Conservation (phyloP, 2,329 filamentous ascomycete genomes). For the Pseudohalonectria lignicola region DNA sequence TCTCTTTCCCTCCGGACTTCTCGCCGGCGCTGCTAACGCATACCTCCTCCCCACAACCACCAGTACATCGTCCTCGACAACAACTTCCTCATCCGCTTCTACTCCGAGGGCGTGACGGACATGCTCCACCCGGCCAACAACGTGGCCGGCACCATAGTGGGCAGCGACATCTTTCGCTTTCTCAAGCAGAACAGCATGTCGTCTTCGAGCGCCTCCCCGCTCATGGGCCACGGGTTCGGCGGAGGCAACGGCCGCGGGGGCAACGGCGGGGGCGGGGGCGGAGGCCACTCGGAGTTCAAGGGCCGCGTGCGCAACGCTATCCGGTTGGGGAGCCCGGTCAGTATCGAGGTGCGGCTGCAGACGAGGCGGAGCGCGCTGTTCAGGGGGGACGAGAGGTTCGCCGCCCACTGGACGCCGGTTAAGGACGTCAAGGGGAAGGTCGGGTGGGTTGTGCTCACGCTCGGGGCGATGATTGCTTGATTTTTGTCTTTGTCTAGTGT, state of each 20-base stretch:
- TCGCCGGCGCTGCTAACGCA: too few species aligned
- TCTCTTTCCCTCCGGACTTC: too few species aligned
- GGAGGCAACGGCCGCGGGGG: not conserved
- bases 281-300: slow-evolving; percentile 12
- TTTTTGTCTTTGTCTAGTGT: too few species aligned
- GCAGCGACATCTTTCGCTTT: slow-evolving; percentile 15
- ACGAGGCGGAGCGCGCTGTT: slow-evolving; percentile 14
- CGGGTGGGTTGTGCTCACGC: slow-evolving; percentile 8
- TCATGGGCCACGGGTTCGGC: not conserved
- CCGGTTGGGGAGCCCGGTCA: slow-evolving; percentile 14
- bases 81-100: slow-evolving; percentile 13
- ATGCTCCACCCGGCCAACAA: slow-evolving; percentile 14
- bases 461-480: too few species aligned
- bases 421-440: slow-evolving; percentile 10
- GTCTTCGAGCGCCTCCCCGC: not conserved
- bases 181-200: slow-evolving; percentile 13
- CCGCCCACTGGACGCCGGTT: slow-evolving; percentile 13
- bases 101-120: slow-evolving; percentile 13
- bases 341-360: slow-evolving; percentile 14
- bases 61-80: slow-evolving; percentile 13
- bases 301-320: slow-evolving; percentile 14
- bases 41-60: too few species aligned
- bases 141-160: slow-evolving; percentile 9
- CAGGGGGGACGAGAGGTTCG: slow-evolving; percentile 13
- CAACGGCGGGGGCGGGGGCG: not conserved